These are phyloP conservation scores for Vanrija sp. DNA, from an alignment of 1,284 basidiomycete species.

Conservation along the genomic window DNA sequence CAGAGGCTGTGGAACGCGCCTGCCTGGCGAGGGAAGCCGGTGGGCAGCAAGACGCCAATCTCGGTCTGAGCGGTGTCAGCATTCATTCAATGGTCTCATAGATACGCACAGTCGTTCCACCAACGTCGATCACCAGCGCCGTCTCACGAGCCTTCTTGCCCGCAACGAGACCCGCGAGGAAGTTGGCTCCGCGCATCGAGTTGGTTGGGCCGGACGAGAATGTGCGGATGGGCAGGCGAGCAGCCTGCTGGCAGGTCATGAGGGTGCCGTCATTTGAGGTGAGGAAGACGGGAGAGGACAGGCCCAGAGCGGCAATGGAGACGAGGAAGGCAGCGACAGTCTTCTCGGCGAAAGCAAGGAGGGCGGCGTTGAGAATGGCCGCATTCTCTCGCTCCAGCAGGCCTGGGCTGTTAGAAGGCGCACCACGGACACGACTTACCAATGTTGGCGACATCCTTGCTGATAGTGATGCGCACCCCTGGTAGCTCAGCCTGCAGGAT, in stretches of 20 bases:
- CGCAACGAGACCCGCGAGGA: constrained; percentile 51
- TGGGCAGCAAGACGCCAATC: constrained; percentile 17
- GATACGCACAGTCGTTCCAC: constrained; percentile 52
- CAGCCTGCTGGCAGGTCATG: constrained; percentile 55
- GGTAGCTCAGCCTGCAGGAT: constrained; percentile 28
- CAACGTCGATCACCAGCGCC: constrained; percentile 58
- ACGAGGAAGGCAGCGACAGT: constrained; percentile 56
- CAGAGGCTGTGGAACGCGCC: constrained; percentile 26
- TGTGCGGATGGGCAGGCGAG: constrained; percentile 59
- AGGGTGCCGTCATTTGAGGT: constrained; percentile 60
- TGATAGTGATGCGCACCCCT: constrained; percentile 23
- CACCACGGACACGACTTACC: constrained; percentile 9
- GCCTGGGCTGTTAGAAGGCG: constrained; percentile 44
- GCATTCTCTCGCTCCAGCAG: constrained; percentile 63
- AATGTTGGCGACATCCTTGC: constrained; percentile 38
- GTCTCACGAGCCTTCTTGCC: constrained; percentile 44
- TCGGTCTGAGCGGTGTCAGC: neutral
- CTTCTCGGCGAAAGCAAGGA: constrained; percentile 54
- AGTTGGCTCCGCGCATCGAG: constrained; percentile 61
- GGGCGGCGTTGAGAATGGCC: constrained; percentile 58
- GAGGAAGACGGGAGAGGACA: constrained; percentile 57
- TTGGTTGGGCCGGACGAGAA: constrained; percentile 62
- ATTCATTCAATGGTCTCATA: neutral
- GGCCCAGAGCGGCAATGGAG: constrained; percentile 53
- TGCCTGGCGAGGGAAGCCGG: constrained; percentile 39